Conservation (phyloP, 2,329 filamentous ascomycete genomes). For the Fusarium lyarnte region DNA sequence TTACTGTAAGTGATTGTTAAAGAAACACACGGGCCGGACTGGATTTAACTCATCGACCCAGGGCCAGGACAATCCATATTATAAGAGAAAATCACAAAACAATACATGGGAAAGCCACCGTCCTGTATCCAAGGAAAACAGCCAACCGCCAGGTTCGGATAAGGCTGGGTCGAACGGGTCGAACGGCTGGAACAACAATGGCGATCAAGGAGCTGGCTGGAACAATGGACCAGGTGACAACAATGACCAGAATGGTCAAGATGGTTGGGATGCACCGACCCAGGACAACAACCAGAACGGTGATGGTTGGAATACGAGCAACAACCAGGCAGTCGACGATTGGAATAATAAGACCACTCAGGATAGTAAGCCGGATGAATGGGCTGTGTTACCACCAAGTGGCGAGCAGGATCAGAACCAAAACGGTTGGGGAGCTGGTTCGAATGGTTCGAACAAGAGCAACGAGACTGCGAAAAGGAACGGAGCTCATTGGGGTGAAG, state of each 20-base stretch:
- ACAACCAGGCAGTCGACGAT: slow-evolving; percentile 5
- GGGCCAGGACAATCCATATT: slow-evolving; percentile 43
- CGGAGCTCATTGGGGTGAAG: slow-evolving; percentile 36
- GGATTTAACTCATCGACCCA: slow-evolving; percentile 15
- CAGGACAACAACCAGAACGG: slow-evolving; percentile 3
- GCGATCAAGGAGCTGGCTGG: slow-evolving; percentile 5
- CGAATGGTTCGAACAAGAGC: slow-evolving; percentile 33
- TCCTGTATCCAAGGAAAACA: slow-evolving; percentile 20
- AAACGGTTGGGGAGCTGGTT: slow-evolving; percentile 11
- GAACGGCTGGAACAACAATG: slow-evolving; percentile 26
- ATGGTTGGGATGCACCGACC: neutral
- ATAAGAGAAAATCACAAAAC: slow-evolving; percentile 30
- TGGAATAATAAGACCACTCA: slow-evolving; percentile 12
- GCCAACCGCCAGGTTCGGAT: slow-evolving; percentile 10
- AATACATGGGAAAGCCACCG: slow-evolving; percentile 29
- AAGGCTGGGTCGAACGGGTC: slow-evolving; percentile 24
- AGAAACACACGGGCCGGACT: neutral
- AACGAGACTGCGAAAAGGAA: slow-evolving; percentile 22
- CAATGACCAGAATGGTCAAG: neutral
- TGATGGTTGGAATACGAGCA: neutral
- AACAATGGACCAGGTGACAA: neutral
- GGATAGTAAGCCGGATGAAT: neutral
- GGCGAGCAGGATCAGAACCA: slow-evolving; percentile 8
- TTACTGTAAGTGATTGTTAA: slow-evolving; percentile 26
- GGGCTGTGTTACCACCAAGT: neutral